Evolutionary conservation across 768 basidiomycete species (phyloP).

Genomic region (Boletus vermiculosoides): DNA sequence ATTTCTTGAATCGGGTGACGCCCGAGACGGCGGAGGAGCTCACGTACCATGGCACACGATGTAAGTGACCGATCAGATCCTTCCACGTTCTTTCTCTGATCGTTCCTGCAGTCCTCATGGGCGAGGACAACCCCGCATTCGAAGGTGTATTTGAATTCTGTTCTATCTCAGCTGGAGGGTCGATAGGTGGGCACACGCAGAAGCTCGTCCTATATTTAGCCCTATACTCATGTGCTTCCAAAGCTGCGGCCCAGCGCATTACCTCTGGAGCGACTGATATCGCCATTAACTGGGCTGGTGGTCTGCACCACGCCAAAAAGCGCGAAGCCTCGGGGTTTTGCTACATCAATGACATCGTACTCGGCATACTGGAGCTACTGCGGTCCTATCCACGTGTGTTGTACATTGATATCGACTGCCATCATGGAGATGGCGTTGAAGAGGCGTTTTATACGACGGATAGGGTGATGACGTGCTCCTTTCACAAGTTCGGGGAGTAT

Average conservation of each 20-base stretch:
- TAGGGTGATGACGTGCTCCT: slow-evolving; percentile 94
- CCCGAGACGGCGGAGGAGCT: slow-evolving; percentile 89
- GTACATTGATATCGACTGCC: slow-evolving; percentile 97
- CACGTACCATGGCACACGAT: slow-evolving; percentile 81
- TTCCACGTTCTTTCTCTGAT: slow-evolving; percentile 2
- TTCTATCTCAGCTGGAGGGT: slow-evolving; percentile 94
- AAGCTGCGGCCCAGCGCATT: slow-evolving; percentile 80
- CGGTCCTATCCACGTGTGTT: slow-evolving; percentile 82
- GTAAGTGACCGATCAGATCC: slow-evolving; percentile 43
- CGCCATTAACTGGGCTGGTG: slow-evolving; percentile 97
- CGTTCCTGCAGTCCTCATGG: slow-evolving; percentile 48
- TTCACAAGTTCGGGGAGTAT: slow-evolving; percentile 92
- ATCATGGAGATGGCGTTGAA: slow-evolving; percentile 98
- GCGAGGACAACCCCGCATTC: slow-evolving; percentile 95
- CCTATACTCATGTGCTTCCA: background rate
- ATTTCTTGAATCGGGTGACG: slow-evolving; percentile 84
- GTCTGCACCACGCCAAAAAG: slow-evolving; percentile 99
- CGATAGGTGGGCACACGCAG: slow-evolving; percentile 62
- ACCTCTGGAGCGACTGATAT: slow-evolving; percentile 77
- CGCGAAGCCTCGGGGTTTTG: slow-evolving; percentile 97
- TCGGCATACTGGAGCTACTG: slow-evolving; percentile 91
- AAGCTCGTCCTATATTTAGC: background rate
- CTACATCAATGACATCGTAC: slow-evolving; percentile 98
- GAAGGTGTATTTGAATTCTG: slow-evolving; percentile 98
- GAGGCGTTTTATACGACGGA: slow-evolving; percentile 98